Base-by-base conservation (phyloP, 495 filamentous ascomycete genomes). In the Letharia columbiana region DNA sequence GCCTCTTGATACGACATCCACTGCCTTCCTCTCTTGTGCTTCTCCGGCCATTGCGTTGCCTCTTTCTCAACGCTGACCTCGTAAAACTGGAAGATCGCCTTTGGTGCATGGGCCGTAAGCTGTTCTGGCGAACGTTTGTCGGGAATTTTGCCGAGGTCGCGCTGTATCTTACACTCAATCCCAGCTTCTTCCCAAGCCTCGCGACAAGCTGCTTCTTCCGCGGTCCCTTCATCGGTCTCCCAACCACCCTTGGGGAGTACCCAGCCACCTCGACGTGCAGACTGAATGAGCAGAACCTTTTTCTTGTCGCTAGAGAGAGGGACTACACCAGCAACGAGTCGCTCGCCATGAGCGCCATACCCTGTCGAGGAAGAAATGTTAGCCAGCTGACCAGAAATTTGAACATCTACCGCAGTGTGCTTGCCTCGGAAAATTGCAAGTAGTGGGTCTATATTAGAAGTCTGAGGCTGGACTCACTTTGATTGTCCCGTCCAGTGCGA, bases 151-250 rank as follows among this genome's bases (percentile, higher is more conserved):
- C 94, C 94, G 69, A 98, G 82, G 76, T 96, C 91, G 70, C 85
- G 85, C 65, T 84, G 84, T 72, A 97, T 86, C 41, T 82, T 87
- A 75, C 91, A 91, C 66, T 86, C 77, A 71, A 98, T 92, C 69
- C 94, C 94, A 61, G 91, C 94, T 78, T 98, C 94, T 78, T 98
- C 94, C 94, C 94, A 98, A 56, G 94, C 95, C 78, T 98, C 94
- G 66, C 94, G 78, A 66, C 81, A 82, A 47, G 88, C 88, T 28
- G 88, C 88, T 61, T 89, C 85, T 69, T 83, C 75, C 23, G 84
- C 81, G 42, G 84, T 86, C 49, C 77, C 82, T 78, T 98, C 94
- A 77, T 98, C 94, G 23, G 85, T 88, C 76, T 98, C 94, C 90
- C 95, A 98, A 63, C 94, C 94, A 70, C 94, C 94, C 75, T 98